A percentile compares a stretch with the other conserved stretches of the same genome.
These are phyloP conservation scores for Spathaspora girioi DNA, from an alignment of 805 yeast species.

Conservation along the genomic window DNA sequence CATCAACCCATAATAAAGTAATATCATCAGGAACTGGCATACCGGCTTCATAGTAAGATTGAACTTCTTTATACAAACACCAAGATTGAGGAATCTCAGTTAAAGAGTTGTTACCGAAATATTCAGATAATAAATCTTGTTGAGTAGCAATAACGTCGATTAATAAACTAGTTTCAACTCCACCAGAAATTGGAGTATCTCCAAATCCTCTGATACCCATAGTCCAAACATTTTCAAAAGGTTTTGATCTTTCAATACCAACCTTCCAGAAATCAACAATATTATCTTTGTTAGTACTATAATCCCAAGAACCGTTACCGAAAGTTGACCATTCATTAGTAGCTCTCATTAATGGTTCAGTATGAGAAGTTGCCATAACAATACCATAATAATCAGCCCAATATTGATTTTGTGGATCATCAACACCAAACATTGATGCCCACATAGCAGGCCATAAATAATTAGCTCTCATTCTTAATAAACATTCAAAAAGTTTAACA, in stretches of 20 bases:
- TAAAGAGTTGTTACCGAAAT: conserved; percentile 9
- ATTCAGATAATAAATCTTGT: conserved; percentile 10
- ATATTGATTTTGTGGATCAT: conserved; percentile 13
- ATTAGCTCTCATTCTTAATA: conserved; percentile 14
- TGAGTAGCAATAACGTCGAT: conserved; percentile 13
- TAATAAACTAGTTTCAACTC: conserved; percentile 12
- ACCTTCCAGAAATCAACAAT: conserved; percentile 13
- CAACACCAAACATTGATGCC: conserved; percentile 14
- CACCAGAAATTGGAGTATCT: conserved; percentile 14
- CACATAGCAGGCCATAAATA: conserved; percentile 17
- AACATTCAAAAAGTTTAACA: conserved; percentile 9
- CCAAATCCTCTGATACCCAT: conserved; percentile 17
- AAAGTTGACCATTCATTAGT: conserved; percentile 12
- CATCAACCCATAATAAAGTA: conserved; percentile 23
- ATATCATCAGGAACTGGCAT: conserved; percentile 18
- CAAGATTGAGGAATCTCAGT: conserved; percentile 15
- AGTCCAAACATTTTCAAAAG: conserved; percentile 14
- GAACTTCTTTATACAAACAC: conserved; percentile 18
- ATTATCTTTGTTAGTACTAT: conserved; percentile 13
- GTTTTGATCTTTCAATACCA: conserved; percentile 13
- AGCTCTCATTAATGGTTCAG: conserved; percentile 16
- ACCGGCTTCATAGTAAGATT: conserved; percentile 13
- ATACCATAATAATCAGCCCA: conserved; percentile 17
- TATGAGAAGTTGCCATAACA: conserved; percentile 17
- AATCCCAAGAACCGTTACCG: conserved; percentile 16